These are phyloP conservation scores for Venturia aucupariae DNA, from an alignment of 2,329 filamentous ascomycete genomes.

Conservation along the genomic window DNA sequence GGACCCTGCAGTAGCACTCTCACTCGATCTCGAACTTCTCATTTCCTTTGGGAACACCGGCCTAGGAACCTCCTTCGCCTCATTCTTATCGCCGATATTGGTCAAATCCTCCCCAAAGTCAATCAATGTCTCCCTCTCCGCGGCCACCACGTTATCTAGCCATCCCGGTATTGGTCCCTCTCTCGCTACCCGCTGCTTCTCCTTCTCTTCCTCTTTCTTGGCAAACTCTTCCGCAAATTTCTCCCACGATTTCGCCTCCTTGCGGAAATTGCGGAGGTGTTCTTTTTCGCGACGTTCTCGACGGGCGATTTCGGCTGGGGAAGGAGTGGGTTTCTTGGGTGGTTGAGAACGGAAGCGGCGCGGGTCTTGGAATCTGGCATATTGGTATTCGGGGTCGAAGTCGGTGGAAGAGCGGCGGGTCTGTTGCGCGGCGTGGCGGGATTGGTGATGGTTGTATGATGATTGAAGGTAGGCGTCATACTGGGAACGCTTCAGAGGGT, in stretches of 20 bases:
- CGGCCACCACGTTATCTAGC: background rate
- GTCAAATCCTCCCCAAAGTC: background rate
- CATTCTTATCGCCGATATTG: background rate
- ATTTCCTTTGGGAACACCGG: background rate
- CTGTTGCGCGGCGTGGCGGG: background rate
- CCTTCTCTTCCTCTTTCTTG: background rate
- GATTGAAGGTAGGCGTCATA: background rate
- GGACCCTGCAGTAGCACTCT: background rate
- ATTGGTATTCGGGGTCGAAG: background rate
- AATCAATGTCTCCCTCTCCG: background rate
- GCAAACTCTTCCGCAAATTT: background rate
- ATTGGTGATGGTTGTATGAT: background rate
- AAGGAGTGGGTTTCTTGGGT: background rate
- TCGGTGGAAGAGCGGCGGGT: background rate
- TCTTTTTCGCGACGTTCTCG: background rate
- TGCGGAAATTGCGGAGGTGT: background rate
- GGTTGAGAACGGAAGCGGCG: background rate
- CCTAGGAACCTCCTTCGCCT: background rate
- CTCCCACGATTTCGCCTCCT: background rate
- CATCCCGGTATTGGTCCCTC: slow-evolving; percentile 4
- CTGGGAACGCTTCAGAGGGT: background rate
- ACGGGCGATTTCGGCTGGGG: background rate
- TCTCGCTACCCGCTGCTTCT: background rate
- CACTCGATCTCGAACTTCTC: background rate
- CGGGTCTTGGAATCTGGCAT: background rate